phyloP scores from a whole-genome alignment of 2,329 filamentous ascomycete genomes.

The Aureobasidium zeae region DNA sequence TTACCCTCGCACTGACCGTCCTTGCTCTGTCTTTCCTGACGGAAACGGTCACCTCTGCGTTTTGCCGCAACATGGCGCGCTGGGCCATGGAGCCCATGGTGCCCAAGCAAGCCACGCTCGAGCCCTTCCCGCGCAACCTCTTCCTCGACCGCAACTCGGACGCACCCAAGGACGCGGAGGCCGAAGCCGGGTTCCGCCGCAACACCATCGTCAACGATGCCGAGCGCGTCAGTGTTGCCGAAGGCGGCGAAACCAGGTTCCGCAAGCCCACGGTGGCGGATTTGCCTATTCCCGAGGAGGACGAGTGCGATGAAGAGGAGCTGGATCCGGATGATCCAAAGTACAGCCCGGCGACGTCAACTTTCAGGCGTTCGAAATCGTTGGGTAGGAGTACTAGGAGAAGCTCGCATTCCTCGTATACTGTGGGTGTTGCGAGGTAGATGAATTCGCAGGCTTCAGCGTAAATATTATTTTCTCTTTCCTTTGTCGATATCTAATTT shows the following conservation, averaged over 20 bases:
- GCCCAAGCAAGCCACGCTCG: slow-evolving; percentile 20
- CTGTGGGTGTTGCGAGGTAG: no score
- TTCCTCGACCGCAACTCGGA: slow-evolving; percentile 17
- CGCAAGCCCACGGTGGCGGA: no score
- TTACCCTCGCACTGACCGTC: slow-evolving; percentile 18
- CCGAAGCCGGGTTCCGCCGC: neutral
- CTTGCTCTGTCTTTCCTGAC: slow-evolving; percentile 5
- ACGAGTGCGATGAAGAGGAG: slow-evolving; percentile 2
- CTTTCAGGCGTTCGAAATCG: neutral
- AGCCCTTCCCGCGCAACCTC: slow-evolving; percentile 21
- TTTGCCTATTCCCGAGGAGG: no score
- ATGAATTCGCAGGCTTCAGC: no score
- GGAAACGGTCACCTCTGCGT: slow-evolving; percentile 9
- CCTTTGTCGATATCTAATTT: no score
- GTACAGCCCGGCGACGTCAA: neutral
- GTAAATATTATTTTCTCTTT: no score
- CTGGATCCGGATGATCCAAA: slow-evolving; percentile 5
- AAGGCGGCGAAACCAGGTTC: no score
- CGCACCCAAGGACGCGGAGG: neutral
- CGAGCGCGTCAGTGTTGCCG: neutral
- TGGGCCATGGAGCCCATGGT: slow-evolving; percentile 23
- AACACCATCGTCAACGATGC: slow-evolving; percentile 7
- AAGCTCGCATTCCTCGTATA: no score
- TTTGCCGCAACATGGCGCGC: slow-evolving; percentile 21
- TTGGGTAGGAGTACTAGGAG: neutral